These are phyloP conservation scores for Podila epicladia DNA, from an alignment of 192 early-diverging fungal genomes.

Conservation along the genomic window DNA sequence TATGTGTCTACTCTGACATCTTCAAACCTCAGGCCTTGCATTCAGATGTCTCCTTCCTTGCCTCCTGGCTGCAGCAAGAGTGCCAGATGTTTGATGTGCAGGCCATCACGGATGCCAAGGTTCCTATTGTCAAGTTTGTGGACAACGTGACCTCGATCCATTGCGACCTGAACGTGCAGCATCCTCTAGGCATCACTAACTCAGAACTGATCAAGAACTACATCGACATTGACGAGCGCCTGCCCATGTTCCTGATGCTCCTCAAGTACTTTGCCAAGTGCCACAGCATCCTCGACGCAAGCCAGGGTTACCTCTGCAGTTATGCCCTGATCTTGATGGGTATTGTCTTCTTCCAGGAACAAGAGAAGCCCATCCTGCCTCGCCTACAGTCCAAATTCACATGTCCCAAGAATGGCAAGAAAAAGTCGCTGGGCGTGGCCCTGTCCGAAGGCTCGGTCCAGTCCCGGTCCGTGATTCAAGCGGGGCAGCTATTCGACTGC, in stretches of 20 bases:
- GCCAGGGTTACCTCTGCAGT: conserved; percentile 20
- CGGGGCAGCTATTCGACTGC: conserved; percentile 23
- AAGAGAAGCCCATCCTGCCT: conserved; percentile 18
- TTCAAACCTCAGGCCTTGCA: background rate
- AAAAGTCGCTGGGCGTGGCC: background rate
- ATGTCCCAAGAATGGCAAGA: background rate
- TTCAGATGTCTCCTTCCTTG: conserved; percentile 16
- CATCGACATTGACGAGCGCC: conserved; percentile 34
- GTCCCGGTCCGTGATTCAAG: conserved; percentile 3
- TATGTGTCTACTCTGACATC: conserved; percentile 15
- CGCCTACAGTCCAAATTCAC: conserved; percentile 22
- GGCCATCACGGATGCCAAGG: conserved; percentile 41
- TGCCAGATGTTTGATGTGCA: conserved; percentile 24
- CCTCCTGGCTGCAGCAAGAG: conserved; percentile 5
- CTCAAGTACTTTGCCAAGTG: conserved; percentile 47
- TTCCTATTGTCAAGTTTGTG: conserved; percentile 52
- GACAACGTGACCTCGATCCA: conserved; percentile 25
- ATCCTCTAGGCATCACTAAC: conserved; percentile 50
- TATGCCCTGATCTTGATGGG: conserved; percentile 49
- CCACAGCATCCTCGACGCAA: conserved; percentile 37
- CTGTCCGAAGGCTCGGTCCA: background rate
- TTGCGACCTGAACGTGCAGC: conserved; percentile 52
- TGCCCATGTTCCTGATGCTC: conserved; percentile 33
- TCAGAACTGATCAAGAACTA: conserved; percentile 40
- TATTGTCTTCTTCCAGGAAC: conserved; percentile 40